Evolutionary conservation across 129 eudicot genomes (phyloP).

Genomic region (Sambucus nigra): DNA sequence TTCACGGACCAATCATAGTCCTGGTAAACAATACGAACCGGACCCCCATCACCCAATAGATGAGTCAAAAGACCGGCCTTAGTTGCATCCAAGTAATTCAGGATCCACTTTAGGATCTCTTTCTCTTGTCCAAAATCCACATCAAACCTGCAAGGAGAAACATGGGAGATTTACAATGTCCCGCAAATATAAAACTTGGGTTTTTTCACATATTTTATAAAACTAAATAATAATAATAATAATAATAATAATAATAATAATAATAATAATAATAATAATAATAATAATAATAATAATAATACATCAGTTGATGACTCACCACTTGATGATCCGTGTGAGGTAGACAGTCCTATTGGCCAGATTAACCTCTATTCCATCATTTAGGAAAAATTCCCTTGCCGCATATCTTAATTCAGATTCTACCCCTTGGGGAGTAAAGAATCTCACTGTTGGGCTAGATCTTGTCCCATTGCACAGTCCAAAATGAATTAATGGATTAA

Average conservation of each 20-base stretch:
- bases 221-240: too few species aligned
- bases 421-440: slow-evolving; percentile 48
- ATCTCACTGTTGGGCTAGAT: slow-evolving; percentile 72
- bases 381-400: slow-evolving; percentile 66
- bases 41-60: slow-evolving; percentile 67
- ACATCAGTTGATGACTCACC: slow-evolving; percentile 33
- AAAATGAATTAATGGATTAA: slow-evolving; percentile 76
- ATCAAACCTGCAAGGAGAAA: slow-evolving; percentile 51
- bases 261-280: too few species aligned
- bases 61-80: slow-evolving; percentile 83
- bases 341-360: slow-evolving; percentile 73
- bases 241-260: too few species aligned
- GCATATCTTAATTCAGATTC: slow-evolving; percentile 75
- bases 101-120: slow-evolving; percentile 63
- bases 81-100: slow-evolving; percentile 66
- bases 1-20: slow-evolving; percentile 75
- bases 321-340: slow-evolving; percentile 66
- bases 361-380: slow-evolving; percentile 65
- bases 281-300: too few species aligned
- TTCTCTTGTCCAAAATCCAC: slow-evolving; percentile 85
- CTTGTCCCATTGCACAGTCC: slow-evolving; percentile 78
- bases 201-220: neutral
- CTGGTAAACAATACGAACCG: slow-evolving; percentile 60
- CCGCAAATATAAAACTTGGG: neutral
- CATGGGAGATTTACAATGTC: neutral